Base-by-base conservation (phyloP, 805 yeast species). In the Cyberlindnera mycetangii region DNA sequence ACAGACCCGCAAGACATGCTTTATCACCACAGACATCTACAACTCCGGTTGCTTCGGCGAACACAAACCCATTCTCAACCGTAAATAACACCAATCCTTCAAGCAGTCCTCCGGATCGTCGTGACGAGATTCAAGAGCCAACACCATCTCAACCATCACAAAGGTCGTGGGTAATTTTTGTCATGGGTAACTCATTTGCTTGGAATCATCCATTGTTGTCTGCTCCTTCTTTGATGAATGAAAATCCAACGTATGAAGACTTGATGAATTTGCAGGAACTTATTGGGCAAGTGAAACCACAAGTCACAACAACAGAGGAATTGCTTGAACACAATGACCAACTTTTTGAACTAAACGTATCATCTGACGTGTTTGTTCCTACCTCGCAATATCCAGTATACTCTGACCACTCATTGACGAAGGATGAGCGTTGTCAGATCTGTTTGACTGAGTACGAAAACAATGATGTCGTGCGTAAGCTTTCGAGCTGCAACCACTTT, bases 141-240 rank as follows among this genome's bases (percentile, higher is more conserved):
- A 51, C 30, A 14, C 32, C 27, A 37, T 9, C 19, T 24, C 22
- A 17, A 4, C 31, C 32, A 7, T 14, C 36, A 4, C 66, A 68
- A 32, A 63, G 78, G 22, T 73, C 81, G 1, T 79, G 85, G 85
- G 71, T 79, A n/a, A 76, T 80, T 19, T 76, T 77, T 40, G 82
- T 79, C 7, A 70, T 78, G 64, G 84, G 84, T 0, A 81, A 81
- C 32, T 62, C 73, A 12, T 79, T 76, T 51, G 69, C 75, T 3
- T 62, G 61, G 33, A 61, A 70, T 44, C 80, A 76, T 53, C 81
- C 80, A 5, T 55, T 76, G 8, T 61, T 76, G 28, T 58, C 69
- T 2, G 75, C 78, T 1, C 76, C 77, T 5, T 62, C 76, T 3
- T 51, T 76, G 36, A 61, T 72, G 54, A 67, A 74, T 3, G 78